Evolutionary conservation across 208 protist genomes (phyloP), one percentile per base, ranked within the genome.

Genomic region (Giardia duodenalis): DNA sequence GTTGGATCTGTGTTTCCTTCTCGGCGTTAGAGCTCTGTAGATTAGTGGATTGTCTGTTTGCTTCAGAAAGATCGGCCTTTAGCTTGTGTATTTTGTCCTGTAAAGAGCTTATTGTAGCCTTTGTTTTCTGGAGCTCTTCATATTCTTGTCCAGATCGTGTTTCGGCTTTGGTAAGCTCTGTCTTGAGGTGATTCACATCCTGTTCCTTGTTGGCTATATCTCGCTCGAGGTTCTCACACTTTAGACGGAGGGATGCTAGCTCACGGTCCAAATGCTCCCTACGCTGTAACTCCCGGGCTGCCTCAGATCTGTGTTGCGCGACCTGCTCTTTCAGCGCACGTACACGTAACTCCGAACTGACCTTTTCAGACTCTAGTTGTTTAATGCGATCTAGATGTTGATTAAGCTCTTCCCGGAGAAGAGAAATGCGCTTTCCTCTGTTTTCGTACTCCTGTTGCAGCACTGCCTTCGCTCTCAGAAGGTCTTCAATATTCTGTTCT

Each of bases 1-100:
- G 2, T 48, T 91, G 44, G 45, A 91, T 91, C n/a, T 67, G 1
- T 2, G 46, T n/a, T n/a, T 91, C 10, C 45, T 91, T 91, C 44
- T 2, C 44, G 2, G 1, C 10, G n/a, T 91, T 91, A 4, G 19
- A n/a, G 2, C 2, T n/a, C 44, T 47, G n/a, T 46, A 2, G 2
- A n/a, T 2, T 91, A 30, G 1, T 47, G 4, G 4, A 47, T 91
- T 91, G 88, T 2, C 44, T 1, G 44, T 3, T 2, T n/a, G 4
- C 2, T 46, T 91, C 88, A 4, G 4, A 19, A n/a, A 44, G 42
- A 45, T 89, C 86, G 3, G 4, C 22, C 42, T 45, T n/a, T 4
- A 44, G 22, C 42, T 91, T 91, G 2, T 47, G 2, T 1, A 91
- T 47, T 2, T 47, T 91, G 1, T 91, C 88, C 10, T 91, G n/a